Evolutionary conservation across 2,329 filamentous ascomycete genomes (phyloP).

Genomic region (Monilinia fructigena): DNA sequence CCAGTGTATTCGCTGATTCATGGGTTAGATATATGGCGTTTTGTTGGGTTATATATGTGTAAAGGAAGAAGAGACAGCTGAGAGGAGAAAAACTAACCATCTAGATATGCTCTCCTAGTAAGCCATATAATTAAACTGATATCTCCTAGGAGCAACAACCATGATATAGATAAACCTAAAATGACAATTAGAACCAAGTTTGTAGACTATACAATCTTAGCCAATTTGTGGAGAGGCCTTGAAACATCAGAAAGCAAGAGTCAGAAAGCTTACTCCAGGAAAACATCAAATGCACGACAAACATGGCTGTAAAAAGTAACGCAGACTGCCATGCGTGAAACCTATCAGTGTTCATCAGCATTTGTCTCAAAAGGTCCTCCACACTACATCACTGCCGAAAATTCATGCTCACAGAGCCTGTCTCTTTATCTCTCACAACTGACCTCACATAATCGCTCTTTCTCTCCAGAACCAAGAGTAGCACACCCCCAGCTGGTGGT

Average conservation of each 20-base stretch:
- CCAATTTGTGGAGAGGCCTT: neutral
- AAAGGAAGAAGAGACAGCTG: neutral
- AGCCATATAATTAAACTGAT: conserved; percentile 73
- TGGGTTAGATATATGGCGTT: conserved; percentile 27
- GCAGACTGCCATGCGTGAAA: conserved; percentile 97
- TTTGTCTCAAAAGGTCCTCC: neutral
- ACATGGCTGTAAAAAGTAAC: conserved; percentile 71
- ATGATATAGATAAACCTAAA: conserved; percentile 63
- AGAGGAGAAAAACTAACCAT: conserved; percentile 51
- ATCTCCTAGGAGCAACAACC: conserved; percentile 77
- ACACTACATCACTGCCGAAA: too few relatives aligned
- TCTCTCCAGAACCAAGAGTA: conserved; percentile 82
- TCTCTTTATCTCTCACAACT: neutral
- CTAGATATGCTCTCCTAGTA: conserved; percentile 75
- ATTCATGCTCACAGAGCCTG: neutral
- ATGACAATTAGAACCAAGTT: neutral
- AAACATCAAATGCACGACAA: conserved; percentile 81
- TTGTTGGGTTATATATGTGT: conserved; percentile 8
- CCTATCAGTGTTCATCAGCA: conserved; percentile 45
- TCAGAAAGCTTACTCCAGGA: conserved; percentile 62
- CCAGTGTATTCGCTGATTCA: conserved; percentile 56
- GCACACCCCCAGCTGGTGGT: conserved; percentile 80
- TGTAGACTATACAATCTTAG: too few relatives aligned
- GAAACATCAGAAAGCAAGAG: too few relatives aligned
- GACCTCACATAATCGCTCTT: conserved; percentile 94